Base-by-base conservation (phyloP, 2,329 filamentous ascomycete species). In the Bipolaris oryzae region DNA sequence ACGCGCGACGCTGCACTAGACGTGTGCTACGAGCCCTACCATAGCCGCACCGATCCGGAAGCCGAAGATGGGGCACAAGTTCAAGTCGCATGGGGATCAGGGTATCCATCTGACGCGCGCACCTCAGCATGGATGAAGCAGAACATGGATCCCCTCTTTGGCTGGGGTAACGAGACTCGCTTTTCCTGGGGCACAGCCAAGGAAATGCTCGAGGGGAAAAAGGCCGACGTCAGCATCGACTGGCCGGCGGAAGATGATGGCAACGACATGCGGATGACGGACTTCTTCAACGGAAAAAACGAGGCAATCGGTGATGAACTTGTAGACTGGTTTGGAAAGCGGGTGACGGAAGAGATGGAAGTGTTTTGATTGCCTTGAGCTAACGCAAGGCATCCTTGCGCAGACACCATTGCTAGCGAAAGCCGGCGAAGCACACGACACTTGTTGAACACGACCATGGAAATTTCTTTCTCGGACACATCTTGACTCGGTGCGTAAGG, bases 121-220 rank as follows among this genome's bases (percentile, higher is more conserved):
- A 96, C 92, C 67, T 86, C 89, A 1, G 76, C 79, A 13, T 99
- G 95, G 94, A 75, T 99, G 72, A 90, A 87, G 77, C 80, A 80
- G 37, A 95, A 94, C 63, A 94, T 97, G 88, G 89, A 99, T 71
- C 91, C 91, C 2, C 79, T 98, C 1, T 99, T 98, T 79, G 95
- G 95, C 13, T 99, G 95, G 94, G 93, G 94, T 0, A 85, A 85
- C 21, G 93, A 98, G 77, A 96, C 92, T 74, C 84, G 95, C 4
- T 98, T 97, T 72, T 96, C 92, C 71, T 99, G 95, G 95, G 90
- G 90, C 0, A 98, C 95, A 0, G 90, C 90, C 1, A 97, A 96
- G 78, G 93, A 98, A 70, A 85, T 98, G 86, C 79, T 99, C 3
- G 93, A 97, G 64, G 79, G 81, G n/a, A 92, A 90, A 74, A 83